Base-by-base conservation (phyloP, 306 rosid species). In the Castanospermum australe region DNA sequence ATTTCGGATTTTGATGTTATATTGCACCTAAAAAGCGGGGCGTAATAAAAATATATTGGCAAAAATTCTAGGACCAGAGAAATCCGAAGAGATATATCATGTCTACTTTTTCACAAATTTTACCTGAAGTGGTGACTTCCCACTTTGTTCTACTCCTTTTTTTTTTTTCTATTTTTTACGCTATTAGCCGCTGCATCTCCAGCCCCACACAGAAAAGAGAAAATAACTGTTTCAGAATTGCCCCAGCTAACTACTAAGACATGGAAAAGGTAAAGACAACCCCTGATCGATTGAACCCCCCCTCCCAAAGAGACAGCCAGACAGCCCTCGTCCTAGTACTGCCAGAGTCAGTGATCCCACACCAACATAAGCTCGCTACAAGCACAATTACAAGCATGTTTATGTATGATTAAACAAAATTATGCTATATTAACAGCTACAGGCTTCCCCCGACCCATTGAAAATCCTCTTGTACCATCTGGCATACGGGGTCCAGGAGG, bases 401-500 rank as follows among this genome's bases (percentile, higher is more conserved):
- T 9, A 10, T 8, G 72, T 72, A 33, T 60, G 48, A 73, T 61
- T 39, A 60, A 74, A 56, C 66, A 42, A 57, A 21, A 73, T 84
- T 80, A 84, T 35, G 85, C 84, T 85, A 86, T 86, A 84, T 90
- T 86, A 87, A 86, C 95, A 83, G 90, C 77, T 55, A 92, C 59
- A 2, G 88, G 90, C 88, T 88, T 95, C 66, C 98, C 99, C 85
- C 99, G 84, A 51, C 99, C 99, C 96, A 90, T 81, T 5, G 94
- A 88, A 78, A 95, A 95, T 78, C 99, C 99, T 87, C 90, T 93
- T 10, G 99, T 95, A 18, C 99, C 99, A 54, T 95, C 97, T 0
- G 99, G 99, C 99, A 95, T 95, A 10, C 99, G 94, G 2, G 99
- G 99, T 44, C 98, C 99, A 0, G 99, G 99, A 60, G 99, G 99